Base-by-base conservation (phyloP, 2,329 filamentous ascomycete genomes). In the Colletotrichum shisoi region DNA sequence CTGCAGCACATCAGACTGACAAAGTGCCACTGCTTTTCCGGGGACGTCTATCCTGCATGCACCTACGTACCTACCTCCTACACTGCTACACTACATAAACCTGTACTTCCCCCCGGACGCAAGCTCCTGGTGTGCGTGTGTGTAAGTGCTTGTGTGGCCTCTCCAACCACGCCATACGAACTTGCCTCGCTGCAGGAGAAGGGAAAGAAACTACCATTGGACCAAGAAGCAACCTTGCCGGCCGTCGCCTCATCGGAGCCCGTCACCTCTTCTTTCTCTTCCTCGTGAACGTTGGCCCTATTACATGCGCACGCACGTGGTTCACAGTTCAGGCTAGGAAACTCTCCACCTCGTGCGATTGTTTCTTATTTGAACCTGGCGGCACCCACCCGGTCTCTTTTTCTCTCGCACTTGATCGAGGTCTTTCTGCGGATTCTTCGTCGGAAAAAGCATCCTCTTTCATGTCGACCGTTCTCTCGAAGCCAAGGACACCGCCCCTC, bases 251-350 rank as follows among this genome's bases (percentile, higher is more conserved):
- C 53, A 44, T 40, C 48, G 39, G 27, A 37, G 13, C 39, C 24
- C 24, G 24, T 27, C 24, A 27, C 24, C 24, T 27, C 24, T 27
- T 62, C 21, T 27, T 54, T 11, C 59, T 34, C 46, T 37, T 48
- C 61, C 64, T 52, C 61, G 51, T 61, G 37, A 64, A 59, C 54
- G 42, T 56, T 56, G 54, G 54, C 54, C 51, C 54, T 61, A 67
- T 49, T 67, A 44, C 64, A 63, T 58, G 54, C 34, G 42, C 64
- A 67, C 54, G 61, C 34, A 27, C 24, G 24, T 27, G 37, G 61
- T 59, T 40, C 27, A 37, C 42, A 42, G 54, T 45, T 31, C 48
- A 64, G 48, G 64, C 64, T 48, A 64, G 49, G 21, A 40, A 39
- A 37, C 53, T 44, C 42, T 27, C 44, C 45, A 37, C 21, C 34